phyloP scores from a whole-genome alignment of 2,329 filamentous ascomycete genomes.

The Fonsecaea pedrosoi region DNA sequence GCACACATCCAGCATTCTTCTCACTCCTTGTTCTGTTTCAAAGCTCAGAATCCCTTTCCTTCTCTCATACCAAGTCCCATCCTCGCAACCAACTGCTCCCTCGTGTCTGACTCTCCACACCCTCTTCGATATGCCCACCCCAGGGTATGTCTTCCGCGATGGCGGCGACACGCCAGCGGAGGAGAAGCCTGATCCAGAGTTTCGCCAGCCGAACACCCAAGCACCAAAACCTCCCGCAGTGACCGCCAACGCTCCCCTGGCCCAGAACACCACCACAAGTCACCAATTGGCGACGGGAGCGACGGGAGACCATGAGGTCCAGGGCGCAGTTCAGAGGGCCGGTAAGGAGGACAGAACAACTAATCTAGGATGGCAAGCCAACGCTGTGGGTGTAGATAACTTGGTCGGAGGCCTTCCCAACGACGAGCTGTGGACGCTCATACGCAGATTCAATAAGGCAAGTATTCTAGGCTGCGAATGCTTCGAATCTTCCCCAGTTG shows the following conservation, averaged over 20 bases:
- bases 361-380: conserved; percentile 68
- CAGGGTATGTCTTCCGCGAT: conserved; percentile 45
- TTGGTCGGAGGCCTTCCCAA: conserved; percentile 73
- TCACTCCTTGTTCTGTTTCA: background rate
- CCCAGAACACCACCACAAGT: conserved; percentile 48
- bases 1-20: background rate
- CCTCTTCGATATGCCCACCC: conserved; percentile 41
- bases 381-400: conserved; percentile 62
- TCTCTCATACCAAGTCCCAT: conserved; percentile 6
- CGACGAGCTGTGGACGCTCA: conserved; percentile 74
- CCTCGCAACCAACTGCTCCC: background rate
- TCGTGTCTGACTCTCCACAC: background rate
- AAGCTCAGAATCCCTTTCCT: background rate
- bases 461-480: conserved; percentile 7
- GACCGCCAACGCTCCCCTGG: conserved; percentile 34
- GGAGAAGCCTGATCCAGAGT: conserved; percentile 30
- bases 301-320: conserved; percentile 51
- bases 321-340: conserved; percentile 56
- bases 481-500: background rate
- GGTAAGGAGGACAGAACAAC: conserved; percentile 63
- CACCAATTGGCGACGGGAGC: conserved; percentile 56
- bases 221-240: conserved; percentile 31
- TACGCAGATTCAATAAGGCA: conserved; percentile 77
- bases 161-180: conserved; percentile 42
- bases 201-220: conserved; percentile 34